A percentile compares a stretch with the other conserved stretches of the same genome.
phyloP scores from a whole-genome alignment of 176 grass and related monocot genomes.

The Olyra latifolia region DNA sequence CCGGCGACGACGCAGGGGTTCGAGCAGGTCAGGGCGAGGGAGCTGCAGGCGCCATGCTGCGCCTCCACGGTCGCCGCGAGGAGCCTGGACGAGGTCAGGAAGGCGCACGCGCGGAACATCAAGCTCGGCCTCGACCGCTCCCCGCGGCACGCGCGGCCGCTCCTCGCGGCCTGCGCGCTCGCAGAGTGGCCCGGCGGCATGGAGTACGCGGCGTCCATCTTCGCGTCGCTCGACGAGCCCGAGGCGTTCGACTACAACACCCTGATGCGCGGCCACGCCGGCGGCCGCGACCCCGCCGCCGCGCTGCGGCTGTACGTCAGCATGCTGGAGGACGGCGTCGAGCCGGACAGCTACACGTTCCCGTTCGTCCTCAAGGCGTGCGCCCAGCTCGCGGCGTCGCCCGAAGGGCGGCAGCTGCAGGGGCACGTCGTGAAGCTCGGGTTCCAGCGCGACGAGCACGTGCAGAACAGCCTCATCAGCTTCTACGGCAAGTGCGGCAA shows the following conservation, averaged over 20 bases:
- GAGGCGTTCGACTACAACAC: constrained; percentile 84
- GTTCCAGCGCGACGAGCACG: constrained; percentile 49
- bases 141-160: constrained; percentile 43
- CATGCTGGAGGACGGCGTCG: constrained; percentile 43
- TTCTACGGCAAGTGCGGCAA: constrained; percentile 75
- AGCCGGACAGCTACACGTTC: constrained; percentile 68
- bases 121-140: constrained; percentile 70
- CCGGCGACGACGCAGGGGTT: neutral
- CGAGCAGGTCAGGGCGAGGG: constrained; percentile 27
- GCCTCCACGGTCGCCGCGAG: constrained; percentile 21
- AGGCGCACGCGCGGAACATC: constrained; percentile 47
- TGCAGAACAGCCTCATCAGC: constrained; percentile 78
- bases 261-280: constrained; percentile 60
- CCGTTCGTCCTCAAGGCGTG: constrained; percentile 73
- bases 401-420: constrained; percentile 56
- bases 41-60: constrained; percentile 46
- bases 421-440: constrained; percentile 65
- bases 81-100: constrained; percentile 56
- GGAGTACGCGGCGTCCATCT: constrained; percentile 68
- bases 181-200: constrained; percentile 62
- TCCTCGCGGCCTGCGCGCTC: constrained; percentile 59
- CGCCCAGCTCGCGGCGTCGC: constrained; percentile 37
- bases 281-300: constrained; percentile 28
- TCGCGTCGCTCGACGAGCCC: constrained; percentile 59
- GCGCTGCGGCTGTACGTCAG: constrained; percentile 52